Conservation (phyloP, 1,284 basidiomycete genomes). For the Waitea zeae region DNA sequence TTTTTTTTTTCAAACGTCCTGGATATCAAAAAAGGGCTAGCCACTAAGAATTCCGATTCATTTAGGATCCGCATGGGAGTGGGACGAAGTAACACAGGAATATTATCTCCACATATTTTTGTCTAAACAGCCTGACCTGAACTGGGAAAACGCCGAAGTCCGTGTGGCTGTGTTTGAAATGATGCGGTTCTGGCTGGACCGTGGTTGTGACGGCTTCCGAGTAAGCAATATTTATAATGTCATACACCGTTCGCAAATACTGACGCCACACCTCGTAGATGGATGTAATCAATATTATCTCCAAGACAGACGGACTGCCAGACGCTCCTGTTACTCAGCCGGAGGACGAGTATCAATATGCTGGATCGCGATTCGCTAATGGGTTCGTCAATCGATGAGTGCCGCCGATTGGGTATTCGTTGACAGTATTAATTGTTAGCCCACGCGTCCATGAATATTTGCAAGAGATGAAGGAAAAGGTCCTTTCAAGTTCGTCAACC, state of each 20-base stretch:
- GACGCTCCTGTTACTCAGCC: constrained; percentile 41
- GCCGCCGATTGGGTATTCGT: too few relatives aligned
- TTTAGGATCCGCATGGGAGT: constrained; percentile 57
- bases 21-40: too few relatives aligned
- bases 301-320: constrained; percentile 43
- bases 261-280: constrained; percentile 20
- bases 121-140: constrained; percentile 59
- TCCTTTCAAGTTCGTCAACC: constrained; percentile 32
- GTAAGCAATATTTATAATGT: constrained; percentile 15
- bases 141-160: constrained; percentile 58
- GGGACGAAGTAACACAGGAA: constrained; percentile 48
- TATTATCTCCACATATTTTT: constrained; percentile 66
- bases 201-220: constrained; percentile 62
- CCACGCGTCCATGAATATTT: constrained; percentile 53
- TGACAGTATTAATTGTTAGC: too few relatives aligned
- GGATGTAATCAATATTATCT: constrained; percentile 55
- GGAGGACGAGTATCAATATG: constrained; percentile 37
- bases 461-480: constrained; percentile 43
- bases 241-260: not conserved
- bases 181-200: constrained; percentile 60
- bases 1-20: too few relatives aligned
- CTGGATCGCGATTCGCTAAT: constrained; percentile 35
- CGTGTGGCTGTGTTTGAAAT: constrained; percentile 44
- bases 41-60: not conserved
- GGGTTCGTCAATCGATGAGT: constrained; percentile 24